Base-by-base conservation (phyloP, 352 stramenopile genomes). In the Pythium apleroticum region DNA sequence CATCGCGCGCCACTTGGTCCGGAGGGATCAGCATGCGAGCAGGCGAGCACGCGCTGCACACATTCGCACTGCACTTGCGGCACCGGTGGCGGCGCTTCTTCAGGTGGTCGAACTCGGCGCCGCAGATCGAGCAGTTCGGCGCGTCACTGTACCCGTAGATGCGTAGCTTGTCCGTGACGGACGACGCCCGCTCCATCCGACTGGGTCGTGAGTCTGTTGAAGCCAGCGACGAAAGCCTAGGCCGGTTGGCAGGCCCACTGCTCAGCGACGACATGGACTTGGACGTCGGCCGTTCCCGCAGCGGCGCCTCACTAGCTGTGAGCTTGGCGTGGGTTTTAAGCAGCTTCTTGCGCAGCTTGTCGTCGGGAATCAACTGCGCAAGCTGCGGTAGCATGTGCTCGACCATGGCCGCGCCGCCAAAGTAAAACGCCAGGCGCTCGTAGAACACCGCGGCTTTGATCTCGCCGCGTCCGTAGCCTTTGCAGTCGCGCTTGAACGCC, bases 401-500 rank as follows among this genome's bases (percentile, higher is more conserved):
- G 22, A 93, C 77, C 84, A 93, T 92, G 19, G 89, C 71, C 5
- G 75, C 75, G 24, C 80, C 80, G 33, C 86, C 86, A 53, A 95
- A 89, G 62, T 93, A 93, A 2, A 50, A 73, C 10, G 52, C 48
- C 7, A 95, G 68, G 14, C 80, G 74, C 25, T 88, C 71, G 53
- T 81, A 77, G 60, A 95, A 95, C 4, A 83, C 72, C 19, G 72
- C 66, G 12, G 86, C 82, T 11, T 80, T 84, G 28, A 93, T 53
- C 19, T 83, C 71, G 15, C 79, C 84, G 53, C 87, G 78, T 12
- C 86, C 86, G 57, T 82, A 95, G 28, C 71, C 71, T 67, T 91
- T 92, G 69, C 86, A 95, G 71, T 93, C 86, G 15, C 71, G 59
- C 72, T 93, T 93, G 69, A 95, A 95, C 20, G 78, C 82, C 3